A percentile compares a stretch with the other conserved stretches of the same genome.
Conservation (phyloP, 108 stramenopile genomes). For the Nitzschia palea region DNA sequence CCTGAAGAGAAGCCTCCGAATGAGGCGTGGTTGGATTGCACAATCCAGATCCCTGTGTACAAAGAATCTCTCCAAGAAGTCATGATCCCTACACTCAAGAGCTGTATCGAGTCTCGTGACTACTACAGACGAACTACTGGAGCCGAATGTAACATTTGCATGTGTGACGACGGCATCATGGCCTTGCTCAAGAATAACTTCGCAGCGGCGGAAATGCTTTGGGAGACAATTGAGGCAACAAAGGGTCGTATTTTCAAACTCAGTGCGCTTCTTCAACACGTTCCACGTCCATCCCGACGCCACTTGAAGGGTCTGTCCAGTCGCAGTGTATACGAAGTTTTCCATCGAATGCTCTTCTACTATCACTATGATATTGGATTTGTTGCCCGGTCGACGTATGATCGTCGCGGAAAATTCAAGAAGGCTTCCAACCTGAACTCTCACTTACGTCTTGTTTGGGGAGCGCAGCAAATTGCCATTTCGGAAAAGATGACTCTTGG, state of each 20-base stretch:
- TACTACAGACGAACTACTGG: slow-evolving; percentile 38
- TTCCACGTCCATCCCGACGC: slow-evolving; percentile 47
- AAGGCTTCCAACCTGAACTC: slow-evolving; percentile 63
- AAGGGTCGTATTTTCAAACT: slow-evolving; percentile 41
- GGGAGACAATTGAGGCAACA: slow-evolving; percentile 48
- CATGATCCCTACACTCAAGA: slow-evolving; percentile 46
- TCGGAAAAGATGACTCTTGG: slow-evolving; percentile 26
- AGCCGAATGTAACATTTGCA: slow-evolving; percentile 43
- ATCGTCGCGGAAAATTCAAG: slow-evolving; percentile 62
- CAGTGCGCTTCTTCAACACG: slow-evolving; percentile 35
- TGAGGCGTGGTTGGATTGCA: slow-evolving; percentile 39
- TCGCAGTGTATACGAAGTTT: slow-evolving; percentile 52
- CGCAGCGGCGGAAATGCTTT: slow-evolving; percentile 59
- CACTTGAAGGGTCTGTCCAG: slow-evolving; percentile 53
- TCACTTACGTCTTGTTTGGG: slow-evolving; percentile 48
- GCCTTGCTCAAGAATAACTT: slow-evolving; percentile 48
- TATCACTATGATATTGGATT: slow-evolving; percentile 57
- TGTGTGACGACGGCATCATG: slow-evolving; percentile 64
- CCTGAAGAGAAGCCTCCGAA: slow-evolving; percentile 45
- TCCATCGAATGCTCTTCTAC: slow-evolving; percentile 57
- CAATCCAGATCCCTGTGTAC: slow-evolving; percentile 57
- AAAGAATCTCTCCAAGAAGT: slow-evolving; percentile 51
- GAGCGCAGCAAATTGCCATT: slow-evolving; percentile 35
- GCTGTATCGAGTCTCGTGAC: slow-evolving; percentile 42
- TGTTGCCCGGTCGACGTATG: slow-evolving; percentile 47